Evolutionary conservation across 257 asterid species (phyloP).

Genomic region (Agastache rugosa): DNA sequence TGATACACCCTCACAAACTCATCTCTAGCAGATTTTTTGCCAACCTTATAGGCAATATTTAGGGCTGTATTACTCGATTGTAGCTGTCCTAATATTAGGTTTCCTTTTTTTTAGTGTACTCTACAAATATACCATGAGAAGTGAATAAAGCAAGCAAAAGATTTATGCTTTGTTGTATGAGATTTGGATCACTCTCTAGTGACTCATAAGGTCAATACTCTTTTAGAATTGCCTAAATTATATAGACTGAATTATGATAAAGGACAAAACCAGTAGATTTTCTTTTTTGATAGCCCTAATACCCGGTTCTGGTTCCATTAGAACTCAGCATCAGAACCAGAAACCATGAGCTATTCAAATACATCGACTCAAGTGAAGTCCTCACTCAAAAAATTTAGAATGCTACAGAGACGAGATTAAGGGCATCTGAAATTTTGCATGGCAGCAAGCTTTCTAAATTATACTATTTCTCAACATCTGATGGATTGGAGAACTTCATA

Average conservation of each 20-base stretch:
- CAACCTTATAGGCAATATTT: not conserved
- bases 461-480: not conserved
- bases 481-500: not conserved
- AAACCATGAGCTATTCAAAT: not conserved
- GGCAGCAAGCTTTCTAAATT: not conserved
- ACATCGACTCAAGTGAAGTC: not conserved
- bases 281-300: not conserved
- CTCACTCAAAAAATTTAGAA: not conserved
- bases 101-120: not conserved
- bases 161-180: not conserved
- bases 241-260: not conserved
- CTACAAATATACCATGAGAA: not conserved
- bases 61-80: not conserved
- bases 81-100: not conserved
- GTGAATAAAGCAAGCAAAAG: constrained; percentile 13
- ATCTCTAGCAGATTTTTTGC: not conserved
- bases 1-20: not conserved
- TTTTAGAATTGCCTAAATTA: not conserved
- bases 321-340: constrained; percentile 4
- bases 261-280: not conserved
- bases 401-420: not conserved
- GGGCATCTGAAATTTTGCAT: not conserved
- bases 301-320: not conserved
- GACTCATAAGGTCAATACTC: not conserved
- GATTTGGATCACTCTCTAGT: constrained; percentile 12